These are phyloP conservation scores for Coffea humblotiana DNA, from an alignment of 305 asterid species.

Conservation along the genomic window DNA sequence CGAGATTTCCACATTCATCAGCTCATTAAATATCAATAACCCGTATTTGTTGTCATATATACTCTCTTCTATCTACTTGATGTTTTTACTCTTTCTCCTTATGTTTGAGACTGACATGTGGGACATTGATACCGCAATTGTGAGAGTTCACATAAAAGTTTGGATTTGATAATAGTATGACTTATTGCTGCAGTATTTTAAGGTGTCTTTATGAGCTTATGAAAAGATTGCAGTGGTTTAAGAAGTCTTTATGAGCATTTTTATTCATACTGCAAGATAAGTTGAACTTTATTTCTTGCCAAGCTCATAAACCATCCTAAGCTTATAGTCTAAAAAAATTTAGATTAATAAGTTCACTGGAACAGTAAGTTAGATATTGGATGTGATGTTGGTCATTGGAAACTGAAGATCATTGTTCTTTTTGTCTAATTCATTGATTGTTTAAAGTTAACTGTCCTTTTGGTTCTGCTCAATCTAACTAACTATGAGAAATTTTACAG, in stretches of 20 bases:
- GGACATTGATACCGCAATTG: not conserved
- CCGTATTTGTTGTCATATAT: not conserved
- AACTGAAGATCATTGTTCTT: not conserved
- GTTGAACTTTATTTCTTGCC: not conserved
- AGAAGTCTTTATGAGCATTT: not conserved
- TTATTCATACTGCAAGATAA: not conserved
- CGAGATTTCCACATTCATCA: not conserved
- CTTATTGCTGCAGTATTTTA: not conserved
- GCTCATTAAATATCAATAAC: not conserved
- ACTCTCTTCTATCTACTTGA: not conserved
- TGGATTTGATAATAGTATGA: not conserved
- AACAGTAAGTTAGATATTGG: not conserved
- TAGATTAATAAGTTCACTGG: not conserved
- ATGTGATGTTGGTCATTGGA: not conserved
- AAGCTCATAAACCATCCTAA: not conserved
- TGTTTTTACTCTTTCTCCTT: not conserved
- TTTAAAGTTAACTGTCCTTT: conserved; percentile 8
- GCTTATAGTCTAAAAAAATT: not conserved
- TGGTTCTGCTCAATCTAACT: conserved; percentile 18
- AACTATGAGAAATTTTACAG: conserved; percentile 39
- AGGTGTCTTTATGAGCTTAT: not conserved
- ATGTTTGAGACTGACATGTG: not conserved
- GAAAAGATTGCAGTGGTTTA: not conserved
- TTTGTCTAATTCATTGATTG: not conserved
- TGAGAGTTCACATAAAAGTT: not conserved